phyloP scores from a whole-genome alignment of 2,329 filamentous ascomycete genomes.

The Cercospora janseana region DNA sequence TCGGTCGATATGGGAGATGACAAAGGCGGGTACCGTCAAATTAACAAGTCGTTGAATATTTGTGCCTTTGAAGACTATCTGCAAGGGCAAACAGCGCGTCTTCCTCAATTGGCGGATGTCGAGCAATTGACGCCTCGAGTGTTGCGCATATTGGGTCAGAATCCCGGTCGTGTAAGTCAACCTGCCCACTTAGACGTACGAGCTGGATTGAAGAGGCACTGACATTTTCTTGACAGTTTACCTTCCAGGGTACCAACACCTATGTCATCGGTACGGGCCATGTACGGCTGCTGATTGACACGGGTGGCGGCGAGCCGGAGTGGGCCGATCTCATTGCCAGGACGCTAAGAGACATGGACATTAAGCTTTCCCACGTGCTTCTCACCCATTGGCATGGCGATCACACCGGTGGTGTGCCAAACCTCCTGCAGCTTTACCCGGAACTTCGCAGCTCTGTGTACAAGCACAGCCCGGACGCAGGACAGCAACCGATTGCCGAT shows the following conservation, averaged over 20 bases:
- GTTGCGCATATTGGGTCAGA: conserved; percentile 28
- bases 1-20: conserved; percentile 21
- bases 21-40: conserved; percentile 29
- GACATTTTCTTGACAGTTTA: conserved; percentile 30
- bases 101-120: conserved; percentile 24
- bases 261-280: conserved; percentile 42
- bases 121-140: conserved; percentile 28
- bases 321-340: conserved; percentile 39
- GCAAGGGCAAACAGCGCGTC: conserved; percentile 19
- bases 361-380: conserved; percentile 45
- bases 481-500: conserved; percentile 40
- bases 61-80: conserved; percentile 29
- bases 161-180: conserved; percentile 25
- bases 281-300: conserved; percentile 41
- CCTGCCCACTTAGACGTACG: neutral
- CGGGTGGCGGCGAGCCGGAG: conserved; percentile 35
- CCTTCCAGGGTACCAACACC: conserved; percentile 45
- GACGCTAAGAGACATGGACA: conserved; percentile 33
- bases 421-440: conserved; percentile 39
- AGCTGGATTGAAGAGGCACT: too few relatives aligned
- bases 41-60: conserved; percentile 30
- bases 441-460: conserved; percentile 35
- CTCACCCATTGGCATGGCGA: conserved; percentile 49
- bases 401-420: conserved; percentile 45
- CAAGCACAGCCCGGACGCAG: conserved; percentile 38